phyloP scores from a whole-genome alignment of 2,329 filamentous ascomycete genomes.

The Penicillium sp. region DNA sequence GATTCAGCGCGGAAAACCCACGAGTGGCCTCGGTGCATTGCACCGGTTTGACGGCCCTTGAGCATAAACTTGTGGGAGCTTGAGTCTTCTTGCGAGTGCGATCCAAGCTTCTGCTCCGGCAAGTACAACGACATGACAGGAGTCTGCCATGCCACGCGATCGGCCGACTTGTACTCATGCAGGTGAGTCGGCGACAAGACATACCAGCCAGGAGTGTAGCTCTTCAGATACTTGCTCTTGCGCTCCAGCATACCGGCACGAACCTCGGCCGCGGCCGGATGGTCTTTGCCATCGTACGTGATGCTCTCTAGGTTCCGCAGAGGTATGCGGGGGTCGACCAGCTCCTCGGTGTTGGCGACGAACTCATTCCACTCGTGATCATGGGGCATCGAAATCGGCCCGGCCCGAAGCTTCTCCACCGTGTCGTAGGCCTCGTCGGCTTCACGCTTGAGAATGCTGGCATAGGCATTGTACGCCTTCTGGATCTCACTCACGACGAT shows the following conservation, averaged over 20 bases:
- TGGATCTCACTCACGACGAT: slow-evolving; percentile 98
- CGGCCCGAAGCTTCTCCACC: slow-evolving; percentile 76
- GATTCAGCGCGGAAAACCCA: slow-evolving; percentile 68
- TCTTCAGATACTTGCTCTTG: slow-evolving; percentile 98
- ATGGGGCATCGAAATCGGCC: slow-evolving; percentile 89
- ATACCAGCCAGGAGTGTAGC: slow-evolving; percentile 95
- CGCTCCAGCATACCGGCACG: slow-evolving; percentile 88
- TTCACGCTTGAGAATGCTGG: slow-evolving; percentile 86
- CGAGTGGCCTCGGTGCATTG: slow-evolving; percentile 77
- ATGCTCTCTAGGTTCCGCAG: slow-evolving; percentile 78
- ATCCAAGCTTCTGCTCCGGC: slow-evolving; percentile 91
- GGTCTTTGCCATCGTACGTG: slow-evolving; percentile 84
- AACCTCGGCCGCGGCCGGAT: slow-evolving; percentile 79
- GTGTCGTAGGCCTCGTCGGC: slow-evolving; percentile 76
- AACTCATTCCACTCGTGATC: slow-evolving; percentile 89
- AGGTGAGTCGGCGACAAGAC: slow-evolving; percentile 94
- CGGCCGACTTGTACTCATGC: slow-evolving; percentile 98
- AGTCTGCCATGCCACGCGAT: slow-evolving; percentile 75
- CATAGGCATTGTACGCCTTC: slow-evolving; percentile 93
- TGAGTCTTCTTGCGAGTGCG: slow-evolving; percentile 76
- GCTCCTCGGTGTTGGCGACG: slow-evolving; percentile 75
- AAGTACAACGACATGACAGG: slow-evolving; percentile 96
- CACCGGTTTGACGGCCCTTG: slow-evolving; percentile 89
- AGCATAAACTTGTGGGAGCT: slow-evolving; percentile 97
- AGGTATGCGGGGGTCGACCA: slow-evolving; percentile 80